Conservation (phyloP, 2,329 filamentous ascomycete genomes). For the Fusarium tuaranense region DNA sequence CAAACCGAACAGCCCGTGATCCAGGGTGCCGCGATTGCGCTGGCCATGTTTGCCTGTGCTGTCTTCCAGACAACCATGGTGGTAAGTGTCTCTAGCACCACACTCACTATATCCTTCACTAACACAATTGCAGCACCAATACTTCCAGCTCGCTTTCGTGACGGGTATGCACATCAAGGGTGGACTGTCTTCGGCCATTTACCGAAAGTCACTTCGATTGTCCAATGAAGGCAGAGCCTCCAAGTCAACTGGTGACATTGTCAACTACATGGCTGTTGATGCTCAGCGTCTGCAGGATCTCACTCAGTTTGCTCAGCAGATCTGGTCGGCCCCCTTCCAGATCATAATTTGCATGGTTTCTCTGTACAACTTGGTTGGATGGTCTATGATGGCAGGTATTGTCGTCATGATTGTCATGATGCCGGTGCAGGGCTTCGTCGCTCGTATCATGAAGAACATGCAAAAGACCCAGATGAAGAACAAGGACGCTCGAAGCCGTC, state of each 20-base stretch:
- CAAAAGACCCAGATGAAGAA: conserved; percentile 99
- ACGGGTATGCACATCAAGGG: conserved; percentile 98
- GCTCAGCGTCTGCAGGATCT: conserved; percentile 95
- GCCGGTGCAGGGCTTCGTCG: conserved; percentile 92
- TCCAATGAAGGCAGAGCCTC: conserved; percentile 91
- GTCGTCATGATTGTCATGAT: conserved; percentile 98
- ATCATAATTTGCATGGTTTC: conserved; percentile 96
- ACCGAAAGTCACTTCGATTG: conserved; percentile 87
- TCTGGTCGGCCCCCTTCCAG: conserved; percentile 98
- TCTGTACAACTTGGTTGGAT: conserved; percentile 92
- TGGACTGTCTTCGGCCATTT: conserved; percentile 89
- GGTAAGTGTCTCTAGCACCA: background rate
- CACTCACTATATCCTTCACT: background rate
- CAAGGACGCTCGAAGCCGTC: conserved; percentile 90
- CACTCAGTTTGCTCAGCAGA: conserved; percentile 93
- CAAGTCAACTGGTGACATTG: conserved; percentile 96
- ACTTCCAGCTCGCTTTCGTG: conserved; percentile 95
- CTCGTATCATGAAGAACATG: conserved; percentile 90
- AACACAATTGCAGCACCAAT: conserved; percentile 74
- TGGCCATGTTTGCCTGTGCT: conserved; percentile 92
- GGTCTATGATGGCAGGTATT: conserved; percentile 95
- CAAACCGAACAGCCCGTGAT: conserved; percentile 79
- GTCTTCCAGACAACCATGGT: conserved; percentile 88
- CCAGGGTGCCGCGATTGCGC: conserved; percentile 86
- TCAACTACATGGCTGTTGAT: conserved; percentile 99